Evolutionary conservation across 164 flowering plant species (phyloP), one percentile per base, ranked within the genome.

Genomic region (Platanus orientalis): DNA sequence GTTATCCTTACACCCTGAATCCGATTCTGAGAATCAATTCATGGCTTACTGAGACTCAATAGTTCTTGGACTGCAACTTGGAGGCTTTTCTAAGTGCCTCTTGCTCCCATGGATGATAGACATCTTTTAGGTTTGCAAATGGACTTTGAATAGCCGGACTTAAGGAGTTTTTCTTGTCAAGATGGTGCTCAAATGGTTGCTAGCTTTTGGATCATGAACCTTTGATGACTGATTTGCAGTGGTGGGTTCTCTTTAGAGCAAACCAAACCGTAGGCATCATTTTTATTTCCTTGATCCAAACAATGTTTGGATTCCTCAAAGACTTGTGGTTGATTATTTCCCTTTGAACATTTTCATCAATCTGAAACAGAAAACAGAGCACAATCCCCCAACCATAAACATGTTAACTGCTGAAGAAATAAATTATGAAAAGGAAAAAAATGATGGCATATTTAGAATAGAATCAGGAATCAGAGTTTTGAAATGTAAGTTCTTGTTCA

Each of bases 91-190:
- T 39, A 76, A 24, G 59, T 91, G 98, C 58, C 90, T 79, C 61
- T 86, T 89, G 77, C 93, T 89, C 30, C 95, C 95, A 77, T 89
- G 91, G 62, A 91, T 91, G n/a, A n/a, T n/a, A n/a, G 6, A 89
- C 98, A 78, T 94, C 98, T 69, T 81, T 91, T 65, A 94, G 93
- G 73, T 91, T 94, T 25, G 98, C 86, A n/a, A 49, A 94, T 91
- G 28, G 98, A 94, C 83, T 93, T 85, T 61, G 98, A 91, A 63
- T 97, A 94, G 1, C 98, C 98, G 34, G 98, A 94, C 84, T 90
- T 79, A n/a, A 11, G 83, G 78, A 16, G 76, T 64, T 64, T 77
- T 88, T 54, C 61, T 84, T 10, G 95, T 87, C 77, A 83, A 72
- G 68, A 90, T 85, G 64, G 84, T 71, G 69, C 74, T 70, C 71